Evolutionary conservation across 257 asterid genomes (phyloP), one percentile per base, ranked within the genome.

Genomic region (Primulina tabacum): DNA sequence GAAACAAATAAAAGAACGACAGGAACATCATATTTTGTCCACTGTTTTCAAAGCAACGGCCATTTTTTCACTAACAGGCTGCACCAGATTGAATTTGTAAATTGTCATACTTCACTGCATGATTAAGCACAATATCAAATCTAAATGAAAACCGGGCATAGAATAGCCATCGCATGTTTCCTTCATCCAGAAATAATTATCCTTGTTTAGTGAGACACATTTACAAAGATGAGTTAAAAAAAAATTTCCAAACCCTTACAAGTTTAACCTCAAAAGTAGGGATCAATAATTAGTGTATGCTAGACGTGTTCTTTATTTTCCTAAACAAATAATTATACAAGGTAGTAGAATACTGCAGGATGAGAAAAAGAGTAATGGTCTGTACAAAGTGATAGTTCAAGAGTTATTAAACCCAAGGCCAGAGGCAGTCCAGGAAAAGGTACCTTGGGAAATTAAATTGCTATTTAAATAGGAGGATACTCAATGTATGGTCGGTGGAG

Each of bases 21-120:
- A 65, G 52, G 21, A 18, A 33, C 17, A 62, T 14, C 35, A 30
- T 17, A 62, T 7, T 62, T 17, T 17, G 30, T 59, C 34, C 5
- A 33, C 21, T 28, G 12, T 32, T 20, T 28, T 16, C 29, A 40
- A 58, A 58, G 40, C 60, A 71, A 50, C 40, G 58, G 4, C 9
- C 6, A 70, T 28, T 33, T 47, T 30, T 61, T 50, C 11, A 52
- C 16, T 34, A 69, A 56, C 29, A 71, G 28, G 76, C 28, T 34
- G 16, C 18, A 62, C n/a, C 53, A 20, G 20, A 50, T 62, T n/a
- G 55, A 43, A 10, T 47, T 50, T 16, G 32, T 40, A 43, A 21
- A 38, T 18, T 7, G 18, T 62, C 38, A 33, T 29, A 8, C 50
- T 52, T n/a, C 50, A 17, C 55, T 28, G 5, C 26, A 7, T 14